Evolutionary conservation across 176 grass and related monocot genomes (phyloP).

Genomic region (Tillandsia leiboldiana): DNA sequence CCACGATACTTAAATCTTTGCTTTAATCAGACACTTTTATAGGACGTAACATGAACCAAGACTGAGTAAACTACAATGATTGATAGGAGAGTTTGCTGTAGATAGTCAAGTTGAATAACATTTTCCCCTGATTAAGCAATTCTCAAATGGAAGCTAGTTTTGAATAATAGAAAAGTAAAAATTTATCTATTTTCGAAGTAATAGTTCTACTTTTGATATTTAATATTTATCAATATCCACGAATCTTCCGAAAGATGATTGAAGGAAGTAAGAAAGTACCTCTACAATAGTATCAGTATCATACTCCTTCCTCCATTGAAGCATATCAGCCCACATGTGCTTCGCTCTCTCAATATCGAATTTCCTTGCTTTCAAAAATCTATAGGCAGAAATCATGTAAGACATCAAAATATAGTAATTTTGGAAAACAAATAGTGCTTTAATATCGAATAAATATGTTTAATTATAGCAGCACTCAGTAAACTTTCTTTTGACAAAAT

Average conservation of each 20-base stretch:
- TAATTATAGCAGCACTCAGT: too few species aligned
- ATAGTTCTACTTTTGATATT: background rate
- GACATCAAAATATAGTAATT: background rate
- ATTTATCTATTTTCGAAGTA: too few species aligned
- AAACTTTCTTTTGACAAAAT: too few species aligned
- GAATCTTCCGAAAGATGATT: background rate
- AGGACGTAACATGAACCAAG: too few species aligned
- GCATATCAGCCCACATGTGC: conserved; percentile 97
- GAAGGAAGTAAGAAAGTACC: conserved; percentile 4
- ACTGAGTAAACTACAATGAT: too few species aligned
- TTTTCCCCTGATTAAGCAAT: too few species aligned
- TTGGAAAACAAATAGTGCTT: background rate
- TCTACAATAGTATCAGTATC: conserved; percentile 78
- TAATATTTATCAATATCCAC: background rate
- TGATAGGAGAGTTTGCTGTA: too few species aligned
- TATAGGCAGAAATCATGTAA: conserved; percentile 13
- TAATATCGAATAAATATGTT: background rate
- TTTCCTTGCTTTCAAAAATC: conserved; percentile 89
- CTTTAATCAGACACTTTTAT: too few species aligned
- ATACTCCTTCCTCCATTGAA: conserved; percentile 94
- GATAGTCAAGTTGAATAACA: too few species aligned
- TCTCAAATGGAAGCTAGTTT: too few species aligned
- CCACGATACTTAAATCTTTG: too few species aligned
- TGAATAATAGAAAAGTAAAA: too few species aligned
- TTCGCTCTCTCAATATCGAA: conserved; percentile 94